Base-by-base conservation (phyloP, 371 early-diverging fungal genomes). In the Nematocida major region DNA sequence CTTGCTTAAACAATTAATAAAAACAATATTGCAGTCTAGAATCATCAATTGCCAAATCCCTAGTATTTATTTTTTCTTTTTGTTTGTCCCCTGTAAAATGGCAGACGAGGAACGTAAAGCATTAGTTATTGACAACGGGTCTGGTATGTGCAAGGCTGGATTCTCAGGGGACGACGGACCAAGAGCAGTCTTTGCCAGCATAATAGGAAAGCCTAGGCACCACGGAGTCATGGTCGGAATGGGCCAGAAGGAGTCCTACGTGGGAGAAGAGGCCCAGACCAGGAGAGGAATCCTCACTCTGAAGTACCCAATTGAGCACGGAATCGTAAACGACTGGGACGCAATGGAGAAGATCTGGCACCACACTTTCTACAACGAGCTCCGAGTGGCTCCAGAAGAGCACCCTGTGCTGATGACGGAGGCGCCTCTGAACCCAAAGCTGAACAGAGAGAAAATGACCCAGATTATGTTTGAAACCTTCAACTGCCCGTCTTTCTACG, bases 301-400 rank as follows among this genome's bases (percentile, higher is more conserved):
- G 76, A 94, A 92, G 86, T 97, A 97, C 86, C 98, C 99, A 73
- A 96, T 99, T 86, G 96, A 96, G 86, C 97, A 97, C 89, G 99
- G 99, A 88, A 95, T 97, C 85, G 97, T 99, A 42, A 94, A 91
- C 87, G 94, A 97, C 92, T 99, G 99, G 98, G 96, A 97, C 83
- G 94, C 95, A 84, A 99, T 99, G 99, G 96, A 96, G 88, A 96
- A 96, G 88, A 97, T 99, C 84, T 99, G 99, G 89, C 97, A 97
- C 86, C 96, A 97, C 88, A 95, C 96, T 80, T 93, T 93, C 88
- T 89, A 88, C 86, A 90, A 90, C 82, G 90, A 90, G 84, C 86
- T 90, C 48, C 89, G 90, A 84, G 91, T 90, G 68, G 89, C 89
- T 34, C 90, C 91, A 68, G 92, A 93, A 86, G 94, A 97, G 87